A percentile compares a stretch with the other conserved stretches of the same genome.
These are phyloP conservation scores for Chamaecyparis obtusa DNA, from an alignment of 75 land plant genomes.

Conservation along the genomic window DNA sequence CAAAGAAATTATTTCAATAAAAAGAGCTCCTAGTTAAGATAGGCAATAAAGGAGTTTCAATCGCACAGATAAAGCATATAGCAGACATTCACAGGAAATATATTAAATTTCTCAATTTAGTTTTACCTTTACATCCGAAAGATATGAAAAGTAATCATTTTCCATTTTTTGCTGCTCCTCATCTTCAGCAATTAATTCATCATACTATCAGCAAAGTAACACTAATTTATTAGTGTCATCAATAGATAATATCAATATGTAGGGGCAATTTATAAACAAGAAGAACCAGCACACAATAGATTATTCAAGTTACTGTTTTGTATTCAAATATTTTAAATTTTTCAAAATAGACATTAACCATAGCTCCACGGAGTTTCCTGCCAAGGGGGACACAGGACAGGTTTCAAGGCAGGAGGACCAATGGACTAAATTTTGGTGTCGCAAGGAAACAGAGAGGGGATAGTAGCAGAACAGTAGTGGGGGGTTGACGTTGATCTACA, in stretches of 20 bases:
- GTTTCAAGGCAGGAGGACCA: too few relatives aligned
- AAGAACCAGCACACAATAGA: not conserved
- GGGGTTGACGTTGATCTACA: too few relatives aligned
- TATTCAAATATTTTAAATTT: too few relatives aligned
- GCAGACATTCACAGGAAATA: not conserved
- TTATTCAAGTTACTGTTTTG: too few relatives aligned
- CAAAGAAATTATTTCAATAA: not conserved
- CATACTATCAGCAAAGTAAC: not conserved
- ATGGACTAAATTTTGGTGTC: too few relatives aligned
- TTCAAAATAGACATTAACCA: too few relatives aligned
- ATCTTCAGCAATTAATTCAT: not conserved
- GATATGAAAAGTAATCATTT: not conserved
- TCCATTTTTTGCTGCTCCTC: not conserved
- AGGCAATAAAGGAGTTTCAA: not conserved
- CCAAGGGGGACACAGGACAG: too few relatives aligned
- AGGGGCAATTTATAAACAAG: not conserved
- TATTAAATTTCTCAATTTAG: not conserved
- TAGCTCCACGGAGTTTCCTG: too few relatives aligned
- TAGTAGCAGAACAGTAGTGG: too few relatives aligned
- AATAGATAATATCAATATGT: not conserved
- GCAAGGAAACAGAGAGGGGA: too few relatives aligned
- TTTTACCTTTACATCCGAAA: constrained; percentile 6
- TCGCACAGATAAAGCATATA: not conserved
- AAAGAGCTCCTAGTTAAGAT: not conserved
- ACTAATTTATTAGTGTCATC: not conserved